Percentiles rank a stretch among this genome's conserved stretches.
Evolutionary conservation across 2,329 filamentous ascomycete species (phyloP).

Genomic region (Sporothrix sp.): DNA sequence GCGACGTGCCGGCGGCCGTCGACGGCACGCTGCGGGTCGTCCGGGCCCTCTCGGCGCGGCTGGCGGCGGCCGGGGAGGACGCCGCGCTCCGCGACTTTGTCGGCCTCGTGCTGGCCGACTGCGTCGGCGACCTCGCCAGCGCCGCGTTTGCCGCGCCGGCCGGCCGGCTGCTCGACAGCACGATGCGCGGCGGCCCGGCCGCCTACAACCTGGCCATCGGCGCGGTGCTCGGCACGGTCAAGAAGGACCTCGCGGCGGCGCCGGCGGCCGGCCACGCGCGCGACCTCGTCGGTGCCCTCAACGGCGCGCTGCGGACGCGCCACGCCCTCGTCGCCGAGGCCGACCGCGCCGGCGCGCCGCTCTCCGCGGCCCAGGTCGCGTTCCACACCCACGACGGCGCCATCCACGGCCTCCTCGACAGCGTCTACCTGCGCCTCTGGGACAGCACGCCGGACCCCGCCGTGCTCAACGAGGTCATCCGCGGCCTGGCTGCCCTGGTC

Average conservation of each 20-base stretch:
- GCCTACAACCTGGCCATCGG: slow-evolving; percentile 41
- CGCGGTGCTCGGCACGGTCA: slow-evolving; percentile 37
- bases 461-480: slow-evolving; percentile 32
- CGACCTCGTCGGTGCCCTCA: slow-evolving; percentile 43
- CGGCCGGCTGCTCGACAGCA: slow-evolving; percentile 42
- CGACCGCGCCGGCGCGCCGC: slow-evolving; percentile 21
- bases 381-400: slow-evolving; percentile 28
- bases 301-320: slow-evolving; percentile 40
- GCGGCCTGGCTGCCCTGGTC: slow-evolving; percentile 37
- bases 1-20: slow-evolving; percentile 48
- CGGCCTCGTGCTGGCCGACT: slow-evolving; percentile 39
- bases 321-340: slow-evolving; percentile 26
- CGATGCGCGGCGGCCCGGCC: slow-evolving; percentile 37
- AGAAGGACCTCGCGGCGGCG: slow-evolving; percentile 40
- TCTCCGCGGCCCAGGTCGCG: slow-evolving; percentile 24
- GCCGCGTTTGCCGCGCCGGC: slow-evolving; percentile 42
- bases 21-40: slow-evolving; percentile 47
- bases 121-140: slow-evolving; percentile 43
- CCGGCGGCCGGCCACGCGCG: slow-evolving; percentile 41
- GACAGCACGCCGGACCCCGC: slow-evolving; percentile 26
- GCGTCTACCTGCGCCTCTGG: slow-evolving; percentile 33
- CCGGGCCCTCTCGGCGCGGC: slow-evolving; percentile 36
- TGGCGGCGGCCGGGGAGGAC: slow-evolving; percentile 23
- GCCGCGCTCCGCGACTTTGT: slow-evolving; percentile 22
- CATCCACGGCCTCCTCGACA: slow-evolving; percentile 34